Conservation (phyloP, 2,329 filamentous ascomycete species). For the Geoglossum cookeanum region DNA sequence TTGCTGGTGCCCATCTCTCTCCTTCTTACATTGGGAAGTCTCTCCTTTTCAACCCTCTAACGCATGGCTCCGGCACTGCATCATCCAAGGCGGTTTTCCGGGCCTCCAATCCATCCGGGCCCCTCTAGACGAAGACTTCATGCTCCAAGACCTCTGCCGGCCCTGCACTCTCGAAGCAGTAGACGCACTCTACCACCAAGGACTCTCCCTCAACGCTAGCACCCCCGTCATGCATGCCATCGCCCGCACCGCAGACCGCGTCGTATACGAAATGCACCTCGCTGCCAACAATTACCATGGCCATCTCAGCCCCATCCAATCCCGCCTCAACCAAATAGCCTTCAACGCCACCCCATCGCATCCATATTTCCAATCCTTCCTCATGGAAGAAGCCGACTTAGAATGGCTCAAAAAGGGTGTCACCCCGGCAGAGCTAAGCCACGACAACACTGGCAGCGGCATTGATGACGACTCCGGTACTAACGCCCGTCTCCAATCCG, state of each 20-base stretch:
- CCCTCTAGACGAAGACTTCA: not conserved
- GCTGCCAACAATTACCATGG: not conserved
- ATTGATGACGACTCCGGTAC: not conserved
- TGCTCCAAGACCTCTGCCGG: not conserved
- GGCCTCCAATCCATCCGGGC: not conserved
- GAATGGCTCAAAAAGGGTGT: not conserved
- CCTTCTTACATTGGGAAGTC: not conserved
- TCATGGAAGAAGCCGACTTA: not conserved
- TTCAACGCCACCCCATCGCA: not conserved
- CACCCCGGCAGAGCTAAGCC: not conserved
- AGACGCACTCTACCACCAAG: not conserved
- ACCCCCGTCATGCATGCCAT: not conserved
- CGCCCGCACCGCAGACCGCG: not conserved
- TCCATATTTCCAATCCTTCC: not conserved
- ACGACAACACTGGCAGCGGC: not conserved
- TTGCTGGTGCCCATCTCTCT: slow-evolving; percentile 1
- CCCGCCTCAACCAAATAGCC: not conserved
- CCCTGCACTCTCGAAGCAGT: not conserved
- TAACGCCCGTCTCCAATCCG: not conserved
- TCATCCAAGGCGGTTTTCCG: slow-evolving; percentile 1
- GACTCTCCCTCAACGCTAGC: not conserved
- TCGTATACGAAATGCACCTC: not conserved
- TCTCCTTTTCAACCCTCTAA: not conserved
- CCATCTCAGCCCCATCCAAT: not conserved
- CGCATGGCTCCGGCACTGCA: not conserved